Percentiles rank a stretch among this genome's conserved stretches.
These are phyloP conservation scores for Hapsidospora chrysogenum DNA, from an alignment of 495 filamentous ascomycete species.

Conservation along the genomic window DNA sequence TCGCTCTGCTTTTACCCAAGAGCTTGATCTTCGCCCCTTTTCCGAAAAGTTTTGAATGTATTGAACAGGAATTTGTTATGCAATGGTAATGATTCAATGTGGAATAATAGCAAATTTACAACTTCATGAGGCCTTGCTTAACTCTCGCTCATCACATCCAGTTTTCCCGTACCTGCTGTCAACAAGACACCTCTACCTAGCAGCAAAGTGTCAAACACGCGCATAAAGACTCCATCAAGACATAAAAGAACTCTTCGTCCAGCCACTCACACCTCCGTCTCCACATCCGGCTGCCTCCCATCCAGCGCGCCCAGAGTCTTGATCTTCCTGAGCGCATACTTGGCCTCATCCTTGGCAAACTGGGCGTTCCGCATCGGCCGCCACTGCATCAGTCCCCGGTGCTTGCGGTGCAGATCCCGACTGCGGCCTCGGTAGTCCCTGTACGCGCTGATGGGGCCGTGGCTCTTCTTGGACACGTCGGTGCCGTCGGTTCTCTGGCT, in stretches of 20 bases:
- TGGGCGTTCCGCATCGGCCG: slow-evolving; percentile 50
- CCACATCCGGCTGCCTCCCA: slow-evolving; percentile 51
- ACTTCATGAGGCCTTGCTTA: too few relatives aligned
- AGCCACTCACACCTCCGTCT: slow-evolving; percentile 16
- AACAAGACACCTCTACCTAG: too few relatives aligned
- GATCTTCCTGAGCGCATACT: slow-evolving; percentile 40
- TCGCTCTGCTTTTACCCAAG: slow-evolving; percentile 61
- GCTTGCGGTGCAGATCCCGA: slow-evolving; percentile 45
- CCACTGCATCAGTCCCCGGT: slow-evolving; percentile 64
- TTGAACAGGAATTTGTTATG: too few relatives aligned
- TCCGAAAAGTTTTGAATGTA: slow-evolving; percentile 70
- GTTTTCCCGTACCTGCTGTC: too few relatives aligned
- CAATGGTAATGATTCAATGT: too few relatives aligned
- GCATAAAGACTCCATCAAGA: too few relatives aligned
- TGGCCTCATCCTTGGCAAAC: slow-evolving; percentile 56
- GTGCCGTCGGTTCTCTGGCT: slow-evolving; percentile 7
- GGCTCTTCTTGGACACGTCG: slow-evolving; percentile 10
- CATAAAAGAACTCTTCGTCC: too few relatives aligned
- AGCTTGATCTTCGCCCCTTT: slow-evolving; percentile 68
- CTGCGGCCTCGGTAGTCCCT: slow-evolving; percentile 36
- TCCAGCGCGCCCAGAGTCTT: slow-evolving; percentile 36
- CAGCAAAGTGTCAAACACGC: too few relatives aligned
- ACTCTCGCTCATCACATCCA: too few relatives aligned
- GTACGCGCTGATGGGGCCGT: slow-evolving; percentile 27
- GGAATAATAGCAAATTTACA: too few relatives aligned